Evolutionary conservation across 805 yeast genomes (phyloP).

Genomic region (Wickerhamiella qilinensis): DNA sequence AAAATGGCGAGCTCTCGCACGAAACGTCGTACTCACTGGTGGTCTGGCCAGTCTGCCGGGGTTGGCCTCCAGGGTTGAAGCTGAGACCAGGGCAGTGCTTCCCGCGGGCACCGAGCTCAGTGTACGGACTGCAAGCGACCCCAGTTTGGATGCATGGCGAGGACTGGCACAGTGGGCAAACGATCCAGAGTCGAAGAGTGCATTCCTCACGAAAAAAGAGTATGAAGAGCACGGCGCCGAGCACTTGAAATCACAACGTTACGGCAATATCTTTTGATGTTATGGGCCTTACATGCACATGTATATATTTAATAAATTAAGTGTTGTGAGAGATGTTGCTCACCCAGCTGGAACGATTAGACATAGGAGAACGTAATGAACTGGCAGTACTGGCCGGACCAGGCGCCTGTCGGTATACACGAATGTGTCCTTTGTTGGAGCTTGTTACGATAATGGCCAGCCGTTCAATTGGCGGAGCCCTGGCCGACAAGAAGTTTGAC

Average conservation of each 20-base stretch:
- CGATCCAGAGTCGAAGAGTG: constrained; percentile 28
- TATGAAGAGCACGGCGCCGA: constrained; percentile 84
- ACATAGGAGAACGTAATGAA: neutral
- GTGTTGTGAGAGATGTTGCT: neutral
- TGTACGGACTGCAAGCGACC: constrained; percentile 50
- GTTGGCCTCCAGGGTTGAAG: constrained; percentile 46
- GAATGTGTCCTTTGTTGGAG: constrained; percentile 3
- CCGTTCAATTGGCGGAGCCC: neutral
- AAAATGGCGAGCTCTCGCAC: constrained; percentile 25
- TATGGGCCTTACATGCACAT: neutral
- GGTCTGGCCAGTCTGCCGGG: constrained; percentile 58
- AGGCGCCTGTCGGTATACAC: constrained; percentile 2
- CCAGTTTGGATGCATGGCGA: constrained; percentile 73
- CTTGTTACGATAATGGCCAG: constrained; percentile 3
- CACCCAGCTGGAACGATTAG: neutral
- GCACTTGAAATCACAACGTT: constrained; percentile 69
- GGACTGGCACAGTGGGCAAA: constrained; percentile 79
- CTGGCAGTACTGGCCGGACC: neutral
- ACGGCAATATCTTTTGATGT: constrained; percentile 37
- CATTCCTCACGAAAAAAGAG: constrained; percentile 49
- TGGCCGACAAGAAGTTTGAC: neutral
- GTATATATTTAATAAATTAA: neutral
- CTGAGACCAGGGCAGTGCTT: constrained; percentile 53
- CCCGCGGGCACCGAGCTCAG: constrained; percentile 50
- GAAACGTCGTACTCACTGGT: constrained; percentile 69